These are phyloP conservation scores for Leccinum arenicola DNA, from an alignment of 768 basidiomycete species.

Conservation along the genomic window DNA sequence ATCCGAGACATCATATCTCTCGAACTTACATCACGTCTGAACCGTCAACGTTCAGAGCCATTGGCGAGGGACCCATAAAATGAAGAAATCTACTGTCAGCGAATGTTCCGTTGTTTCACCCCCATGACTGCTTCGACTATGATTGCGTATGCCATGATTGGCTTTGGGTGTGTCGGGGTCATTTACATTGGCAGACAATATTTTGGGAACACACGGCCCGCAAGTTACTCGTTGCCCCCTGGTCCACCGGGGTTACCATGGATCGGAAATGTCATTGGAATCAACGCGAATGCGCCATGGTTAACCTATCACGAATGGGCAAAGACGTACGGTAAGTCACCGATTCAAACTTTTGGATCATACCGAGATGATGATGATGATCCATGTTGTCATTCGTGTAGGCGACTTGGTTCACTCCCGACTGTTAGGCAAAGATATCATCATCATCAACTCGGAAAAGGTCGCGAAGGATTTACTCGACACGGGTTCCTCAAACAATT, in stretches of 20 bases:
- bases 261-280: not conserved
- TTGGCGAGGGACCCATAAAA: not conserved
- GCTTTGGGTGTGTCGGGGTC: not conserved
- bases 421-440: not conserved
- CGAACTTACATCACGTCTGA: not conserved
- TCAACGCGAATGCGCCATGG: not conserved
- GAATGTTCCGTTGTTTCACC: not conserved
- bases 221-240: not conserved
- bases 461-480: not conserved
- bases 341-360: not conserved
- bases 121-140: not conserved
- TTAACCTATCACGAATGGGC: not conserved
- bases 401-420: not conserved
- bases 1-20: not conserved
- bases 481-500: not conserved
- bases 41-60: not conserved
- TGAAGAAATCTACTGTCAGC: not conserved
- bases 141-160: not conserved
- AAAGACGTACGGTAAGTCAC: not conserved
- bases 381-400: not conserved
- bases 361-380: not conserved
- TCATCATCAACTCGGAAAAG: not conserved
- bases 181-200: not conserved
- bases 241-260: not conserved
- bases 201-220: not conserved